Conservation (phyloP, 2,329 filamentous ascomycete species). For the Pseudocercospora crystallina region DNA sequence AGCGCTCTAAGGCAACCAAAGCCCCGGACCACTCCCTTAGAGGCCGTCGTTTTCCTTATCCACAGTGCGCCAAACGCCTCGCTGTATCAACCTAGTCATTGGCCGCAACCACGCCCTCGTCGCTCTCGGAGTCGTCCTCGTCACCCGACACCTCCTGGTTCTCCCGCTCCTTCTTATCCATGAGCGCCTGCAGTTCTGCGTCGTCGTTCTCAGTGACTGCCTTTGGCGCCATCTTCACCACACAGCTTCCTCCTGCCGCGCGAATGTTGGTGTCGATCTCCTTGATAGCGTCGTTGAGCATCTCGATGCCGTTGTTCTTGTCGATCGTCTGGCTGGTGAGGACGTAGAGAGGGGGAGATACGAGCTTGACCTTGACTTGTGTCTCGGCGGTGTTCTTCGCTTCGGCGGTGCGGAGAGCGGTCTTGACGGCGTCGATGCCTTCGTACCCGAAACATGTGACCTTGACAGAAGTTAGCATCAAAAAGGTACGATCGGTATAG, state of each 20-base stretch:
- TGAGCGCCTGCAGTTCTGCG: conserved; percentile 91
- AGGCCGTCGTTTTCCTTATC: not conserved
- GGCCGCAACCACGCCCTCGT: conserved; percentile 66
- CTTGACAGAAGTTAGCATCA: conserved; percentile 9
- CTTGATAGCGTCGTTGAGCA: conserved; percentile 84
- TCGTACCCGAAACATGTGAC: conserved; percentile 87
- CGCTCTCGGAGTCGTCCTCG: conserved; percentile 92
- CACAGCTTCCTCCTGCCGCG: conserved; percentile 72
- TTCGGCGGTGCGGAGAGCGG: conserved; percentile 85
- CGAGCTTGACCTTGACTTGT: conserved; percentile 96
- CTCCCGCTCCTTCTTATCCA: conserved; percentile 98
- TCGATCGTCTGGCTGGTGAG: conserved; percentile 94
- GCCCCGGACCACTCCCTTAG: too few relatives aligned
- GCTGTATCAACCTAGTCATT: conserved; percentile 17
- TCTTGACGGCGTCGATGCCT: conserved; percentile 97
- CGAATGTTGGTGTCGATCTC: conserved; percentile 82
- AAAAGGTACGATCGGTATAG: not conserved
- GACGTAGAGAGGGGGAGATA: conserved; percentile 96
- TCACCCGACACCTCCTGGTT: conserved; percentile 98
- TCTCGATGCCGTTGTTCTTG: conserved; percentile 80
- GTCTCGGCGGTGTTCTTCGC: conserved; percentile 87
- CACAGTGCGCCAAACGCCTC: conserved; percentile 19
- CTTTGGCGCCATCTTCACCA: conserved; percentile 98
- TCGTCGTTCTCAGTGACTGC: conserved; percentile 98
- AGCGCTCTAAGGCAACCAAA: too few relatives aligned